Evolutionary conservation across 176 grass and related monocot genomes (phyloP).

Genomic region (Carex scoparia): DNA sequence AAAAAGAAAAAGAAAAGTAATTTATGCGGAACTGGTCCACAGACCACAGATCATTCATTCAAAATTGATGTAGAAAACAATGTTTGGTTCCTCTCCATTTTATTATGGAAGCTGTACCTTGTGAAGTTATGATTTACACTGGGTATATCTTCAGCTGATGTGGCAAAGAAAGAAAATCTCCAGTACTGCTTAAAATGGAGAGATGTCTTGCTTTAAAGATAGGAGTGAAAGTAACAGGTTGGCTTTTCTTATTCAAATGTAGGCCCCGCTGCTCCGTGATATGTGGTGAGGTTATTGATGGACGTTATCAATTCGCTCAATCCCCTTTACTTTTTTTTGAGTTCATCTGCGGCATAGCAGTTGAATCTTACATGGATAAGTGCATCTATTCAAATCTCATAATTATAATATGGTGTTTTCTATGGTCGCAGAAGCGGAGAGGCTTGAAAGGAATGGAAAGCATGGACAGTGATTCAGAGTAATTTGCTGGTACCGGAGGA

Average conservation of each 20-base stretch:
- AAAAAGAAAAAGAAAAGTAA: not conserved
- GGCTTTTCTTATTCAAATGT: conserved; percentile 5
- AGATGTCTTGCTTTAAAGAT: not conserved
- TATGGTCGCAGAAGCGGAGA: conserved; percentile 35
- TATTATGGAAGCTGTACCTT: not conserved
- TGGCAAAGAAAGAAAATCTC: not conserved
- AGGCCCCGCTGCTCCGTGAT: not conserved
- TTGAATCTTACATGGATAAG: not conserved
- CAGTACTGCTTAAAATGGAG: not conserved
- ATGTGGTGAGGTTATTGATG: conserved; percentile 5
- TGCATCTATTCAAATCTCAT: not conserved
- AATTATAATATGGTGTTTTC: not conserved
- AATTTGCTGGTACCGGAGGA: not conserved
- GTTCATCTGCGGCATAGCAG: not conserved
- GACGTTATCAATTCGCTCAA: not conserved
- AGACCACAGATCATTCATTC: not conserved
- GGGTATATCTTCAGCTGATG: not conserved
- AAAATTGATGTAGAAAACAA: not conserved
- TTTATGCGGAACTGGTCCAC: conserved; percentile 5
- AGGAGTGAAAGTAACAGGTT: conserved; percentile 3
- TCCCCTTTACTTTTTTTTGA: not conserved
- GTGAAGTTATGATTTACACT: not conserved
- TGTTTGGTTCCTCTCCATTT: conserved; percentile 8
- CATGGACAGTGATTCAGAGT: conserved; percentile 72
- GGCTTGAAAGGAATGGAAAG: conserved; percentile 74